A percentile compares a stretch with the other conserved stretches of the same genome.
Evolutionary conservation across 306 rosid species (phyloP).

Genomic region (Casuarina equisetifolia): DNA sequence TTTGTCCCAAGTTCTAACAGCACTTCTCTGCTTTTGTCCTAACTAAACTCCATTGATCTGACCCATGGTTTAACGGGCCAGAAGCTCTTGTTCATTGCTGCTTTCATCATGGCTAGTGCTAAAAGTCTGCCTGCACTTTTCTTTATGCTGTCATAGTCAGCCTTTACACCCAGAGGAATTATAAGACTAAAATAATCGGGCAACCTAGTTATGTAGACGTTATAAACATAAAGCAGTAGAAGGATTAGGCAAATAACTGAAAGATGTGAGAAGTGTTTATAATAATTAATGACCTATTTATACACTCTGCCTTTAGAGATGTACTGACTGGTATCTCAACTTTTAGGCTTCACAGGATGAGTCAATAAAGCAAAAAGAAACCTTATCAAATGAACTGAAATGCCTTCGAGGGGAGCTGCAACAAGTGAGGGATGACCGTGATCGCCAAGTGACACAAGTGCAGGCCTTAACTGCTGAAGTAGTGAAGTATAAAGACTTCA

Average conservation of each 20-base stretch:
- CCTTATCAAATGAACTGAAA: slow-evolving; percentile 49
- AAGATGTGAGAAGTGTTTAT: not conserved
- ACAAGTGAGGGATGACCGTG: slow-evolving; percentile 81
- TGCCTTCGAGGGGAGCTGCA: slow-evolving; percentile 74
- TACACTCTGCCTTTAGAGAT: not conserved
- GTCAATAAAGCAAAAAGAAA: slow-evolving; percentile 57
- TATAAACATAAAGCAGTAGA: not conserved
- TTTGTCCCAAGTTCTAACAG: not conserved
- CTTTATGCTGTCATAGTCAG: not conserved
- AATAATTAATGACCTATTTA: not conserved
- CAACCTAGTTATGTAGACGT: not conserved
- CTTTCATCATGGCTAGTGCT: not conserved
- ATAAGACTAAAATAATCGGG: no score
- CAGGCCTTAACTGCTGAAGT: slow-evolving; percentile 53
- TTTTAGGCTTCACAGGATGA: slow-evolving; percentile 68
- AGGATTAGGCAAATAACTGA: not conserved
- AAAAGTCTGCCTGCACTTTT: not conserved
- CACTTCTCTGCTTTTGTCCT: not conserved
- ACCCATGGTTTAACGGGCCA: not conserved
- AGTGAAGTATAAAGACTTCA: slow-evolving; percentile 47
- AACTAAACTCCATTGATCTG: not conserved
- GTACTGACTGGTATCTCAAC: slow-evolving; percentile 2
- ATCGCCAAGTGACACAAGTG: slow-evolving; percentile 50
- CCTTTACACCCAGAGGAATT: not conserved
- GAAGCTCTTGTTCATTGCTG: not conserved